Evolutionary conservation across 202 grass and related monocot genomes (phyloP).

Genomic region (Setaria italica): DNA sequence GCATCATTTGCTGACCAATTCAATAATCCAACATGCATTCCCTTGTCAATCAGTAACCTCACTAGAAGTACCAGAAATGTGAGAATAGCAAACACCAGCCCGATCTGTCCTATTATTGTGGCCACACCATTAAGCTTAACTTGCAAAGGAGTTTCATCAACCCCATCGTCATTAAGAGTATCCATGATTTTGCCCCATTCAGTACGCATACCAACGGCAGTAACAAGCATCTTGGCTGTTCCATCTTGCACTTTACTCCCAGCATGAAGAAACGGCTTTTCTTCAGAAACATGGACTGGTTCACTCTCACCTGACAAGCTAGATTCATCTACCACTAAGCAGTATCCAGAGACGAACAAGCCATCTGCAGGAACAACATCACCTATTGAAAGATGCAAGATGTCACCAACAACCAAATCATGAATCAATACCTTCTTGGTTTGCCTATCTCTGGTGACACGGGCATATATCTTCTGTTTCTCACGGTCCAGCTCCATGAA

Average conservation of each 20-base stretch:
- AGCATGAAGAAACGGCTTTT: constrained; percentile 77
- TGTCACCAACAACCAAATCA: constrained; percentile 89
- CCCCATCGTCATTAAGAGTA: constrained; percentile 63
- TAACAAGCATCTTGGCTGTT: constrained; percentile 79
- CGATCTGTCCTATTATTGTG: constrained; percentile 88
- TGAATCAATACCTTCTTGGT: constrained; percentile 70
- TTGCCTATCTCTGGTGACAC: constrained; percentile 73
- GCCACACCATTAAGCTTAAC: constrained; percentile 92
- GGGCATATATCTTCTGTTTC: constrained; percentile 83
- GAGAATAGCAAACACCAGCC: constrained; percentile 70
- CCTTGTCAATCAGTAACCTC: constrained; percentile 76
- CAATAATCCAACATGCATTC: constrained; percentile 49
- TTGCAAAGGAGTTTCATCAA: constrained; percentile 94
- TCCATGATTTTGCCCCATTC: constrained; percentile 95
- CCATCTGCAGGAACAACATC: constrained; percentile 90
- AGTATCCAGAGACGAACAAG: constrained; percentile 76
- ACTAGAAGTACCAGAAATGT: constrained; percentile 85
- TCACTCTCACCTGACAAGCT: constrained; percentile 91
- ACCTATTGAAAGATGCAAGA: constrained; percentile 88
- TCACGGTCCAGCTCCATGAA: constrained; percentile 87
- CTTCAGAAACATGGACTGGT: constrained; percentile 61
- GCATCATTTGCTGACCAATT: constrained; percentile 75
- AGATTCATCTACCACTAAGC: constrained; percentile 86
- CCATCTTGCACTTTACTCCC: constrained; percentile 94
- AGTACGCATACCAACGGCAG: constrained; percentile 72